Base-by-base conservation (phyloP, 352 stramenopile genomes). In the Phytopythium aichiense region DNA sequence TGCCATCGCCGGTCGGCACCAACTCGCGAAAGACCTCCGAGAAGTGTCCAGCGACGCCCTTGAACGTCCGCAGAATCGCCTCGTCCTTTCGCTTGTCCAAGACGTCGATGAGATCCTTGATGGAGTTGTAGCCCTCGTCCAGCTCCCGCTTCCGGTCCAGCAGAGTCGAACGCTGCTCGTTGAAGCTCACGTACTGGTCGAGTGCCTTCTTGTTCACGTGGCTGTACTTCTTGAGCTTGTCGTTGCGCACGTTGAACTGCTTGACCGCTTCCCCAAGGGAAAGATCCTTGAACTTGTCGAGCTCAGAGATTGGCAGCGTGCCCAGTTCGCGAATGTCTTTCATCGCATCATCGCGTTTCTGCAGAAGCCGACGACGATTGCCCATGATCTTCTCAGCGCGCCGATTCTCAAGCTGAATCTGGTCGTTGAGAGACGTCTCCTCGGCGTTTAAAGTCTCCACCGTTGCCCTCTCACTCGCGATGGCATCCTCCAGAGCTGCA, bases 131-230 rank as follows among this genome's bases (percentile, higher is more conserved):
- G n/a, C 92, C 96, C 46, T 93, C 76, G 66, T 99, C 97, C 22
- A 99, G 83, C 68, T 99, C 97, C 40, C 91, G 70, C 68, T 99
- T 98, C 8, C 98, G 84, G 31, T 97, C 88, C 35, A 99, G 70
- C 33, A 99, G 83, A 15, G 83, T 82, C 22, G 66, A 72, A 22
- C 87, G 72, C 60, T 94, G 95, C 58, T 99, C 96, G 55, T 87
- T 98, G 73, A 99, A 99, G 68, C 92, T 99, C 40, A 99, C 88
- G 69, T 98, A 99, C 73, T 99, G 98, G 71, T 99, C 96, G 51
- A 99, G 90, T 0, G 98, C 98, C 78, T 99, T 99, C 69, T 99
- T 99, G 87, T 99, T 99, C 35, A 99, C 97, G 68, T 99, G 96
- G 60, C 79, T 96, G 69, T 98, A 99, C 61, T 98, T 97, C 69